These are phyloP conservation scores for Termitomyces sp. DNA, from an alignment of 768 basidiomycete genomes.

Conservation along the genomic window DNA sequence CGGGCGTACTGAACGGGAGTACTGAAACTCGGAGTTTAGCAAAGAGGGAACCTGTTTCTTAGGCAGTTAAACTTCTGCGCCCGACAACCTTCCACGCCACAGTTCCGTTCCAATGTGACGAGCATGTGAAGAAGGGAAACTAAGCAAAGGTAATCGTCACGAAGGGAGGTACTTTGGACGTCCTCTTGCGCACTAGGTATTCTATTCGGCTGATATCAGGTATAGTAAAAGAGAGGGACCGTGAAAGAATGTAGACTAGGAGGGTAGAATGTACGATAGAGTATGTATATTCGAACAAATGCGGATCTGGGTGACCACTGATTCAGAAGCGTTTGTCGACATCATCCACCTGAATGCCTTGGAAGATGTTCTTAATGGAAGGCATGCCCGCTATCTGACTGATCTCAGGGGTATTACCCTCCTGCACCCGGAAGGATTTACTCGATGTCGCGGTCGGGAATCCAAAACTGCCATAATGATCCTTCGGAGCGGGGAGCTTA, in stretches of 20 bases:
- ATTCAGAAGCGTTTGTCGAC: background rate
- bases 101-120: no score
- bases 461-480: slow-evolving; percentile 27
- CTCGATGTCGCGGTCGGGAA: slow-evolving; percentile 5
- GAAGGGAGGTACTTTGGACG: no score
- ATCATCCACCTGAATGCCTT: background rate
- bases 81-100: no score
- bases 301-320: background rate
- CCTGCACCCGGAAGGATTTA: slow-evolving; percentile 6
- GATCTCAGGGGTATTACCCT: slow-evolving; percentile 19
- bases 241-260: background rate
- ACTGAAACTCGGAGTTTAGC: no score
- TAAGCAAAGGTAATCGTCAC: no score
- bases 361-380: slow-evolving; percentile 5
- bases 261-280: background rate
- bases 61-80: no score
- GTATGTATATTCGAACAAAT: background rate
- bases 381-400: slow-evolving; percentile 20
- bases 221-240: background rate
- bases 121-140: no score
- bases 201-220: background rate
- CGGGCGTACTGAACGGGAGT: no score
- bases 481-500: slow-evolving; percentile 42
- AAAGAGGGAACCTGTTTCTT: no score
- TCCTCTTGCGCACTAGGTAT: no score